These are phyloP conservation scores for Aspergillus cavernicola DNA, from an alignment of 495 filamentous ascomycete genomes.

Conservation along the genomic window DNA sequence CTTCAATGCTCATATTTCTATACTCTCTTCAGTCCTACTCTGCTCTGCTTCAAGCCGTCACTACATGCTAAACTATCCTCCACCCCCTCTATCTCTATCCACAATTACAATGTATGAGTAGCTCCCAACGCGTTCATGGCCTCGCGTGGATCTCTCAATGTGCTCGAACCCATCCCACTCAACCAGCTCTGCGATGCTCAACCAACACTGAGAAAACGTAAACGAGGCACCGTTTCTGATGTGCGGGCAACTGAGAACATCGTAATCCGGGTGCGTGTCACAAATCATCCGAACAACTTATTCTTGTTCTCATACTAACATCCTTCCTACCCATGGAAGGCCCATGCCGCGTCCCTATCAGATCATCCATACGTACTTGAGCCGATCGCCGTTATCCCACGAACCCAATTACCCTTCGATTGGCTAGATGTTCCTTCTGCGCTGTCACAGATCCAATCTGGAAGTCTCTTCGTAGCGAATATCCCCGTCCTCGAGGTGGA, in stretches of 20 bases:
- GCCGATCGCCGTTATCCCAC: slow-evolving; percentile 59
- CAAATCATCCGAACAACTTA: not conserved
- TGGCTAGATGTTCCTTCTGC: slow-evolving; percentile 57
- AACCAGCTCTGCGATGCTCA: slow-evolving; percentile 30
- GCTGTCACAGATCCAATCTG: slow-evolving; percentile 49
- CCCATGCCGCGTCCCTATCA: slow-evolving; percentile 53
- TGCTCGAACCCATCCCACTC: slow-evolving; percentile 35
- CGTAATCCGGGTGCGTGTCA: slow-evolving; percentile 31
- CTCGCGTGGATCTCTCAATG: slow-evolving; percentile 28
- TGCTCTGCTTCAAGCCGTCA: not conserved
- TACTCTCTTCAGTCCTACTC: too few species aligned
- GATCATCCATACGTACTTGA: slow-evolving; percentile 57
- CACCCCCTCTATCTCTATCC: not conserved
- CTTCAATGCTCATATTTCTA: not conserved
- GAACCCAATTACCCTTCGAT: slow-evolving; percentile 55
- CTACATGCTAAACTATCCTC: not conserved
- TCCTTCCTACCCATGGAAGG: slow-evolving; percentile 31
- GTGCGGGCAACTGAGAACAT: slow-evolving; percentile 28
- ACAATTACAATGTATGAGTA: slow-evolving; percentile 16
- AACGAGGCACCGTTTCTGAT: slow-evolving; percentile 20
- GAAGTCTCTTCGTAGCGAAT: slow-evolving; percentile 54
- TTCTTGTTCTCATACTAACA: slow-evolving; percentile 1
- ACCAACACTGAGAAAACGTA: slow-evolving; percentile 35
- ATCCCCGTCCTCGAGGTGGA: slow-evolving; percentile 61
- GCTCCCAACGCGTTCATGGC: slow-evolving; percentile 31